Evolutionary conservation across 2,329 filamentous ascomycete species (phyloP).

Genomic region (Aspergillus costaricaensis): DNA sequence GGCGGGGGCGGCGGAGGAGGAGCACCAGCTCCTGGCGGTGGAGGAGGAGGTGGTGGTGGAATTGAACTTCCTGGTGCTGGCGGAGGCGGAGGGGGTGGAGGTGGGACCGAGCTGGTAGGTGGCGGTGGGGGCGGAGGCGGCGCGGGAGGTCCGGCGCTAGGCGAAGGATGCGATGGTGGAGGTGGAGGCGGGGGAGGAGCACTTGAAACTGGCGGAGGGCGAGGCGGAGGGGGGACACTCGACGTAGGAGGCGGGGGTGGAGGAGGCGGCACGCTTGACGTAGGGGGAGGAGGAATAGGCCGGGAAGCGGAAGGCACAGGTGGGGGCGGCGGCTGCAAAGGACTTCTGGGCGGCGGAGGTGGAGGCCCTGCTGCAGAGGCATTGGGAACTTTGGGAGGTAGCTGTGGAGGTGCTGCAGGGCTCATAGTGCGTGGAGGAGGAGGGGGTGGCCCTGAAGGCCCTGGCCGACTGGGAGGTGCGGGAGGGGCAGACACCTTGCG

Average conservation of each 20-base stretch:
- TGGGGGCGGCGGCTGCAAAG: constrained; percentile 47
- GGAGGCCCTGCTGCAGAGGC: constrained; percentile 44
- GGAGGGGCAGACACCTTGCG: constrained; percentile 65
- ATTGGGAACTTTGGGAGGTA: constrained; percentile 48
- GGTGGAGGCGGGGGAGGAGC: constrained; percentile 44
- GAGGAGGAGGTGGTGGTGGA: constrained; percentile 29
- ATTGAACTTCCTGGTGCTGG: constrained; percentile 14
- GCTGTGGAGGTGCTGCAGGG: constrained; percentile 52
- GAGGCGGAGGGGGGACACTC: constrained; percentile 55
- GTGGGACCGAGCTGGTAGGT: constrained; percentile 31
- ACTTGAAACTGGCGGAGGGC: constrained; percentile 41
- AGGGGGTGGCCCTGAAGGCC: constrained; percentile 63
- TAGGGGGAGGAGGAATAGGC: constrained; percentile 33
- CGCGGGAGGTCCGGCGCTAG: constrained; percentile 40
- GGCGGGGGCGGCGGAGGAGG: constrained; percentile 53
- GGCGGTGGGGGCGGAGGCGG: constrained; percentile 42
- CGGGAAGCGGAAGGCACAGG: constrained; percentile 37
- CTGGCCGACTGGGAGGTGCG: constrained; percentile 71
- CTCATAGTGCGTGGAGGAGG: constrained; percentile 56
- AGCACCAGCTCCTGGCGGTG: constrained; percentile 33
- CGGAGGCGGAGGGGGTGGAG: constrained; percentile 38
- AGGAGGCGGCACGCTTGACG: constrained; percentile 32
- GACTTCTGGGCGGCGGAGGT: constrained; percentile 58
- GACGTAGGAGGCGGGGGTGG: constrained; percentile 28
- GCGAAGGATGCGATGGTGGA: constrained; percentile 30